phyloP scores from a whole-genome alignment of 202 grass and related monocot genomes.

The Schoenoplectus tabernaemontani region DNA sequence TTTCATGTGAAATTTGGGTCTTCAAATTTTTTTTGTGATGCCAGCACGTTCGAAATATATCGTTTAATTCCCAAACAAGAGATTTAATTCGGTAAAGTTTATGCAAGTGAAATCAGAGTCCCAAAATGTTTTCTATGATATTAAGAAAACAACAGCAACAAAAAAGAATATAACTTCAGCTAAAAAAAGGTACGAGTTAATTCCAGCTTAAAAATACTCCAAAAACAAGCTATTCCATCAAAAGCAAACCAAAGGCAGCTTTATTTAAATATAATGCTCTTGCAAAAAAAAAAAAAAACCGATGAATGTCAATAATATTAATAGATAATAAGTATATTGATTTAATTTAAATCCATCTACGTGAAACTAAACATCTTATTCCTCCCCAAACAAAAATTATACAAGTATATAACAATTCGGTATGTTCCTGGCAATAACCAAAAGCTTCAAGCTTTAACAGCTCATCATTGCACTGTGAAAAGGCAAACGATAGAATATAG shows the following conservation, averaged over 20 bases:
- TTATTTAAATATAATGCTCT: background rate
- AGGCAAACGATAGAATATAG: constrained; percentile 17
- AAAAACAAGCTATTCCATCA: background rate
- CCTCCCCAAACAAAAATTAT: constrained; percentile 17
- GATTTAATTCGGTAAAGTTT: background rate
- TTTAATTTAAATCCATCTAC: constrained; percentile 16
- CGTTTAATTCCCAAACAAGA: background rate
- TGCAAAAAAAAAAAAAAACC: background rate
- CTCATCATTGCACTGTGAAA: constrained; percentile 10
- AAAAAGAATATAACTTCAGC: background rate
- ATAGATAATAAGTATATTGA: constrained; percentile 19
- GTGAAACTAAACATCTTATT: constrained; percentile 22
- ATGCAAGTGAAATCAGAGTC: background rate
- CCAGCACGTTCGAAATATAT: background rate
- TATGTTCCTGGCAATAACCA: background rate
- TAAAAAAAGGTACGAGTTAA: background rate
- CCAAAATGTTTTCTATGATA: background rate
- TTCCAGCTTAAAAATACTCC: background rate
- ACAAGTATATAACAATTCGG: constrained; percentile 6
- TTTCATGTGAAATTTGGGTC: no score
- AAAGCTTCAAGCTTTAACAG: constrained; percentile 15
- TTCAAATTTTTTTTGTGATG: no score
- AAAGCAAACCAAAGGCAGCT: background rate
- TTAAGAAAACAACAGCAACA: background rate
- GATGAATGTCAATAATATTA: background rate